A percentile compares a stretch with the other conserved stretches of the same genome.
Evolutionary conservation across 768 basidiomycete species (phyloP).

Genomic region (Podaxis carcinomalis): DNA sequence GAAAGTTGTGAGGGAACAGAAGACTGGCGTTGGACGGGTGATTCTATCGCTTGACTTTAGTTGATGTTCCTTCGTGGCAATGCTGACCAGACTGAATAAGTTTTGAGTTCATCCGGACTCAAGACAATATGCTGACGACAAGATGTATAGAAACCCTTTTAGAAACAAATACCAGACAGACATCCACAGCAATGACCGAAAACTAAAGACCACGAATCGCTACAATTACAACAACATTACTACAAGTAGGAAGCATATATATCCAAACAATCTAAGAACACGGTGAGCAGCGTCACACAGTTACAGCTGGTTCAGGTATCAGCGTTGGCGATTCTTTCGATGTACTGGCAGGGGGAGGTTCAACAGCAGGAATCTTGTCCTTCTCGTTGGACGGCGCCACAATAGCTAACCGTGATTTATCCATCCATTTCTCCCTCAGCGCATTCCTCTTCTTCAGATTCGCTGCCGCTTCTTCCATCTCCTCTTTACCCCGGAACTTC

Average conservation of each 20-base stretch:
- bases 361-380: neutral
- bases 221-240: neutral
- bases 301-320: conserved; percentile 41
- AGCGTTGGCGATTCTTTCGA: neutral
- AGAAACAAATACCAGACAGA: too few species aligned
- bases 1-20: conserved; percentile 61
- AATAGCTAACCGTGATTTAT: conserved; percentile 14
- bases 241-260: conserved; percentile 41
- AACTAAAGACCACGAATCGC: neutral
- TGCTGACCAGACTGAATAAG: too few species aligned
- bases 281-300: conserved; percentile 12
- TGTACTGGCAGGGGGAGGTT: neutral
- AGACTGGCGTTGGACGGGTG: conserved; percentile 64
- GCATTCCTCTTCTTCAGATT: conserved; percentile 27
- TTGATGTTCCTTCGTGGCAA: neutral
- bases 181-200: neutral
- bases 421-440: conserved; percentile 34
- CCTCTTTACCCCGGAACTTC: conserved; percentile 37
- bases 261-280: neutral
- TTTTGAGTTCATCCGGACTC: too few species aligned
- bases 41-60: conserved; percentile 4
- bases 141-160: too few species aligned
- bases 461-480: conserved; percentile 28
- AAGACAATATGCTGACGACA: too few species aligned
- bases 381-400: neutral